phyloP scores from a whole-genome alignment of 345 rosid species.

The Populus ilicifolia region DNA sequence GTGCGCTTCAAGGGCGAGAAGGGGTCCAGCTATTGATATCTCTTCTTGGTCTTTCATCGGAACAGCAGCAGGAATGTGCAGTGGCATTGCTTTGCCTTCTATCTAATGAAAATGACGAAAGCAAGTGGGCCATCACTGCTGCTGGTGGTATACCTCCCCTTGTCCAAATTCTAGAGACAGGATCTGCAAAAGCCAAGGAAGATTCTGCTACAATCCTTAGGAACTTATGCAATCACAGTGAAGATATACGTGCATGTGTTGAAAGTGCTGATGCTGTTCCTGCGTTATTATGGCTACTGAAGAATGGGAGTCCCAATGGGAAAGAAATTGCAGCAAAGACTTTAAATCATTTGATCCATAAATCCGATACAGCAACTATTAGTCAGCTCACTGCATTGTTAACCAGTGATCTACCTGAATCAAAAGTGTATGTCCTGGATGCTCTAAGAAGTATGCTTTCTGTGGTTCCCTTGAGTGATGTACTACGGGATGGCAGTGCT shows the following conservation, averaged over 20 bases:
- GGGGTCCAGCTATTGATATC: slow-evolving; percentile 95
- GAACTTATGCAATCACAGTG: slow-evolving; percentile 98
- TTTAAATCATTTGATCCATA: slow-evolving; percentile 88
- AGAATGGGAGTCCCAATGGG: slow-evolving; percentile 94
- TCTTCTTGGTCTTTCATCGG: slow-evolving; percentile 98
- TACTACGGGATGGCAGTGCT: slow-evolving; percentile 92
- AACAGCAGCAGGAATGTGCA: slow-evolving; percentile 99
- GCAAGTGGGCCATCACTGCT: slow-evolving; percentile 99
- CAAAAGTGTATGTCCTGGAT: slow-evolving; percentile 89
- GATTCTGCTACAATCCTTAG: slow-evolving; percentile 95
- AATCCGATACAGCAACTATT: slow-evolving; percentile 94
- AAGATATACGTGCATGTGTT: slow-evolving; percentile 98
- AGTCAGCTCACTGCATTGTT: slow-evolving; percentile 95
- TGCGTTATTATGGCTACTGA: slow-evolving; percentile 93
- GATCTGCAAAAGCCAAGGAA: slow-evolving; percentile 97
- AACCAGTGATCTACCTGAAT: slow-evolving; percentile 96
- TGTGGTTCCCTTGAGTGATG: slow-evolving; percentile 71
- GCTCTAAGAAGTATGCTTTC: slow-evolving; percentile 95
- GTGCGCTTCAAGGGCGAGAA: slow-evolving; percentile 95
- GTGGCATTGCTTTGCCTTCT: slow-evolving; percentile 94
- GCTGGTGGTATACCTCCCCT: slow-evolving; percentile 99
- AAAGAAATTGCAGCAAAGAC: slow-evolving; percentile 99
- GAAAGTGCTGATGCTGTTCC: slow-evolving; percentile 99
- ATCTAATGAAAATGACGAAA: slow-evolving; percentile 95
- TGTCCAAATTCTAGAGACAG: slow-evolving; percentile 95